These are phyloP conservation scores for Xylaria sp. DNA, from an alignment of 2,329 filamentous ascomycete genomes.

Conservation along the genomic window DNA sequence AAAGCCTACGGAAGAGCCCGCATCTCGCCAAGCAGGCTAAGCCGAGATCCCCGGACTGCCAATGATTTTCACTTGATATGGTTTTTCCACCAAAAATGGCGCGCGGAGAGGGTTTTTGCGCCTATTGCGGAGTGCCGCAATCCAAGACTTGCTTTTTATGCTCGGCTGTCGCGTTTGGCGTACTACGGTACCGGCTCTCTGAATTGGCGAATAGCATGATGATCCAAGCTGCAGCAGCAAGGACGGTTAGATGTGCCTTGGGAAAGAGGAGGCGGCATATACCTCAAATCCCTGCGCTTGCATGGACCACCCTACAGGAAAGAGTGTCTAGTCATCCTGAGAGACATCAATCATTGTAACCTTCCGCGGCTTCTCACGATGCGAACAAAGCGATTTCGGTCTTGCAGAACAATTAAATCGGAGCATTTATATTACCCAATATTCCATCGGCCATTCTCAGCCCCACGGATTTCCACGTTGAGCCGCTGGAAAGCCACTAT, in stretches of 20 bases:
- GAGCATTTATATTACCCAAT: neutral
- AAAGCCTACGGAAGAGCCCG: slow-evolving; percentile 38
- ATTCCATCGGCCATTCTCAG: slow-evolving; percentile 12
- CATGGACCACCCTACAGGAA: neutral
- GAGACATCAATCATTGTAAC: slow-evolving; percentile 6
- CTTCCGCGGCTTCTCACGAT: neutral
- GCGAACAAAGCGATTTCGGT: slow-evolving; percentile 24
- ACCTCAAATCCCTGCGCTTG: slow-evolving; percentile 23
- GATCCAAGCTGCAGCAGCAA: slow-evolving; percentile 25
- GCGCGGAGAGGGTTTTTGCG: neutral
- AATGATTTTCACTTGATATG: neutral
- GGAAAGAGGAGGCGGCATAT: slow-evolving; percentile 11
- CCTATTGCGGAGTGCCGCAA: neutral
- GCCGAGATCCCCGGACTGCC: neutral
- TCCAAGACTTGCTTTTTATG: slow-evolving; percentile 7
- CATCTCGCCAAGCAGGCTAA: slow-evolving; percentile 8
- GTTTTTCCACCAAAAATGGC: neutral
- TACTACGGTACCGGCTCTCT: neutral
- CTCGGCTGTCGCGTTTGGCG: slow-evolving; percentile 24
- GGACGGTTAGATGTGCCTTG: slow-evolving; percentile 11
- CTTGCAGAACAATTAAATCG: neutral
- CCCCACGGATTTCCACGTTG: slow-evolving; percentile 35
- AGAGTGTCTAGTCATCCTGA: neutral
- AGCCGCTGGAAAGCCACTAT: slow-evolving; percentile 27
- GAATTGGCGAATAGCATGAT: slow-evolving; percentile 20